These are phyloP conservation scores for Diaporthe aspalathi DNA, from an alignment of 2,329 filamentous ascomycete genomes.

Conservation along the genomic window DNA sequence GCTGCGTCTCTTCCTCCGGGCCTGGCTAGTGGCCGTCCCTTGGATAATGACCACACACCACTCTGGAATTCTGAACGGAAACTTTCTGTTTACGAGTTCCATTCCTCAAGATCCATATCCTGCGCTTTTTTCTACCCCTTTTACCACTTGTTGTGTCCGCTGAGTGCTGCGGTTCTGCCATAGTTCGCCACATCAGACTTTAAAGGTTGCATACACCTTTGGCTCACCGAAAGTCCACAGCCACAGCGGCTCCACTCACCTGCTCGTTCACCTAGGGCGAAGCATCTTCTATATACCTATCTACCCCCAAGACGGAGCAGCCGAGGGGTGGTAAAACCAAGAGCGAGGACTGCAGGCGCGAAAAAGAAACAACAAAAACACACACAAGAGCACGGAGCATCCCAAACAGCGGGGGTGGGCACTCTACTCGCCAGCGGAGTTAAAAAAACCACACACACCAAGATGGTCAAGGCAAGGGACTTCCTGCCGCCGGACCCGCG, in stretches of 20 bases:
- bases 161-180: background rate
- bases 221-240: background rate
- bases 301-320: background rate
- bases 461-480: conserved; percentile 31
- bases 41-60: conserved; percentile 1
- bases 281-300: background rate
- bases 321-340: background rate
- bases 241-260: conserved; percentile 1
- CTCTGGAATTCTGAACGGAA: background rate
- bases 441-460: no score
- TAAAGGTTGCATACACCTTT: background rate
- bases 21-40: background rate
- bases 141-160: no score
- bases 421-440: no score
- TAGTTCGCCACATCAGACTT: background rate
- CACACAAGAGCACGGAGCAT: background rate
- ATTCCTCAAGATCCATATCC: background rate
- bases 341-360: no score
- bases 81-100: background rate
- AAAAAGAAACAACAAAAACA: background rate
- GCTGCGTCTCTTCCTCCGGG: background rate
- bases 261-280: background rate
- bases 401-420: no score
- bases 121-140: background rate
- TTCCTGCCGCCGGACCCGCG: conserved; percentile 46